Conservation (phyloP, 108 stramenopile species). For the Cyclotella choctawhatcheeana region DNA sequence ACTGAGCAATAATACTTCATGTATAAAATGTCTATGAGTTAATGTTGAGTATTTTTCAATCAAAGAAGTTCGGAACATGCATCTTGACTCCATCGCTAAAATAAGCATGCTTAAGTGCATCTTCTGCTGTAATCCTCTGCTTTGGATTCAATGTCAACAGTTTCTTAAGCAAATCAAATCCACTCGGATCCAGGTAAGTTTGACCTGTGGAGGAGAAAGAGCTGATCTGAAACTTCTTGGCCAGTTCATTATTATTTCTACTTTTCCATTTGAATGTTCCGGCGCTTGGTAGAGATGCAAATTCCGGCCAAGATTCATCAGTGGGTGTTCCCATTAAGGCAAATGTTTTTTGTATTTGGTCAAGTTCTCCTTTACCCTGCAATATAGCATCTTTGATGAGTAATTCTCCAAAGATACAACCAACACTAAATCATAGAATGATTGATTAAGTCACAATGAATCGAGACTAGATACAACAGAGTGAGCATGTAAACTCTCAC, state of each 20-base stretch:
- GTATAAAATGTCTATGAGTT: no score
- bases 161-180: constrained; percentile 83
- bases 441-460: not conserved
- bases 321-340: constrained; percentile 87
- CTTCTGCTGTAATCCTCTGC: constrained; percentile 85
- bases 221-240: constrained; percentile 68
- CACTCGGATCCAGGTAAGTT: constrained; percentile 80
- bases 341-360: constrained; percentile 97
- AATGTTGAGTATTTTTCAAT: no score
- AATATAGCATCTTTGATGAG: constrained; percentile 89
- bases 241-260: constrained; percentile 49
- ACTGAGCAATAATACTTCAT: no score
- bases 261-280: constrained; percentile 83
- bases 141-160: constrained; percentile 92
- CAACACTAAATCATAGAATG: constrained; percentile 55
- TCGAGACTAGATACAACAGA: not conserved
- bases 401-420: constrained; percentile 98
- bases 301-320: constrained; percentile 82
- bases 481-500: constrained; percentile 24
- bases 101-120: constrained; percentile 75
- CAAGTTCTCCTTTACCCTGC: constrained; percentile 93
- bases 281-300: constrained; percentile 67
- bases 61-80: constrained; percentile 39
- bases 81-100: constrained; percentile 41
- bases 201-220: constrained; percentile 68